phyloP scores from a whole-genome alignment of 2,329 filamentous ascomycete genomes.

The Lasiodiplodia citricola region DNA sequence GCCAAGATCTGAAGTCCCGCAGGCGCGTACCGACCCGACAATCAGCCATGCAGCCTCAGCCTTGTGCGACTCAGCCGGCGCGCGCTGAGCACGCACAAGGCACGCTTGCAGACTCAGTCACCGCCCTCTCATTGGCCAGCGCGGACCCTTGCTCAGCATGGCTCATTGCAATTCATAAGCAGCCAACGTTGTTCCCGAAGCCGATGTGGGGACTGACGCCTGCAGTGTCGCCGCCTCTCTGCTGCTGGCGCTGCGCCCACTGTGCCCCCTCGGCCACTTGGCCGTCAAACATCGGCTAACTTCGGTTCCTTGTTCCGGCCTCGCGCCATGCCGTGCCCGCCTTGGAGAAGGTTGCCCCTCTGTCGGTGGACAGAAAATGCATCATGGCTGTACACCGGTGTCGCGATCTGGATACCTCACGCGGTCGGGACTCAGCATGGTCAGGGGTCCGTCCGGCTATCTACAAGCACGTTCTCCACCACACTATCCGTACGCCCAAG shows the following conservation, averaged over 20 bases:
- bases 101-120: not conserved
- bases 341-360: not conserved
- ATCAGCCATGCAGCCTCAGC: slow-evolving; percentile 11
- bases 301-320: not conserved
- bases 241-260: not conserved
- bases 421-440: not conserved
- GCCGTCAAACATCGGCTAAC: not conserved
- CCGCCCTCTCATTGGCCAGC: not conserved
- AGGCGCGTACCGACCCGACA: slow-evolving; percentile 17
- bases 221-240: not conserved
- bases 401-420: not conserved
- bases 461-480: slow-evolving; percentile 8
- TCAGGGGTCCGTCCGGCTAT: slow-evolving; percentile 8
- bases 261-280: not conserved
- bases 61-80: slow-evolving; percentile 17
- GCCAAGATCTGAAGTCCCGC: slow-evolving; percentile 22
- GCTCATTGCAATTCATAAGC: slow-evolving; percentile 11
- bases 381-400: not conserved
- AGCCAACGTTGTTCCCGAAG: slow-evolving; percentile 4
- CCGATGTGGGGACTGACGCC: slow-evolving; percentile 14
- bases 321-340: not conserved
- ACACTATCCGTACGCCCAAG: slow-evolving; percentile 1
- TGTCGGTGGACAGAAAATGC: not conserved
- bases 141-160: not conserved
- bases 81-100: not conserved